Base-by-base conservation (phyloP, 2,329 filamentous ascomycete species). In the Pseudopyricularia cyperi region DNA sequence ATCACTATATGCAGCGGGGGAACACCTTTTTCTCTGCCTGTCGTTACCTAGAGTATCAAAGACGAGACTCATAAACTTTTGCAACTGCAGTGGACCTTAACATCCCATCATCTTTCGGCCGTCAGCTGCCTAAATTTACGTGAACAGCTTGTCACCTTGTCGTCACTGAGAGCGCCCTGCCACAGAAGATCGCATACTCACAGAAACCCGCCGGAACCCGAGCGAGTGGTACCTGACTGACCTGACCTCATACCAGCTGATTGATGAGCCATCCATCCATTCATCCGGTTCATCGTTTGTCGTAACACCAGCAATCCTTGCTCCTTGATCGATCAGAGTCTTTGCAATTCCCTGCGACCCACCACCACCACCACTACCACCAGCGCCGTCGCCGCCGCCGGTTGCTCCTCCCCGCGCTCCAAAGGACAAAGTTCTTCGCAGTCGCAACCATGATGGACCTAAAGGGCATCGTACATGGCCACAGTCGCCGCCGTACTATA, bases 401-500 rank as follows among this genome's bases (percentile, higher is more conserved):
- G n/a, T n/a, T 48, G 15, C 28, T 17, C 12, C 47, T 33, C 47
- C 47, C 30, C 30, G 30, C 47, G 47, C n/a, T 35, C 19, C 30
- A 17, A 9, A 34, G 35, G 15, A 35, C 5, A 30, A 44, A 44
- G 39, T 44, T 44, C 24, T 44, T 17, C 39, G 39, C 39, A 44
- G 39, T 44, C 39, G 26, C 49, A 26, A 51, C 39, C 17, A 51
- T 51, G 50, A 51, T 51, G 50, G 50, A 42, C 24, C 39, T 51
- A 8, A 39, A 46, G 19, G 37, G 50, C 14, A 46, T 51, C 19
- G 50, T 51, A 14, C 50, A 51, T 34, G 50, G 50, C 39, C 50
- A 51, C 17, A 44, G 51, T 24, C 65, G 65, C 52, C 63, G 62
- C 24, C 59, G 65, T 55, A 59, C 65, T 47, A 61, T 59, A 11